phyloP scores from a whole-genome alignment of 768 basidiomycete species.

The Trametes punicea region DNA sequence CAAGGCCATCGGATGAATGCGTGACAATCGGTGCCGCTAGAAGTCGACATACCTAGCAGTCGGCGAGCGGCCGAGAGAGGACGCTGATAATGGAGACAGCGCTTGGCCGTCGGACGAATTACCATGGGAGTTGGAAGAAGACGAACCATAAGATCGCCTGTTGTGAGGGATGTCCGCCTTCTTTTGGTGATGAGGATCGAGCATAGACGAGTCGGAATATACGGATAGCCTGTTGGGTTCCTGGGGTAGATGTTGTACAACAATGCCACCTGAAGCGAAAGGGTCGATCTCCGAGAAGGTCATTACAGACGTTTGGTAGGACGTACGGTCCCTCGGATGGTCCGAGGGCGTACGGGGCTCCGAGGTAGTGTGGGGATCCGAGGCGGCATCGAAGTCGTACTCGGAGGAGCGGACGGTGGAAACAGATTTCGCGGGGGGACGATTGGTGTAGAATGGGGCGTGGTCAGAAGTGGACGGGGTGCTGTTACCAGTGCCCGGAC shows the following conservation, averaged over 20 bases:
- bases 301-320: conserved; percentile 50
- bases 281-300: conserved; percentile 65
- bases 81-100: conserved; percentile 10
- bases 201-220: conserved; percentile 49
- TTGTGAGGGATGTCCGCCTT: conserved; percentile 35
- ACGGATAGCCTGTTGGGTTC: conserved; percentile 51
- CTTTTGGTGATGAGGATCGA: conserved; percentile 42
- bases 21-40: neutral
- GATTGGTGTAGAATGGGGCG: conserved; percentile 28
- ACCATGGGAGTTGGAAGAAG: conserved; percentile 51
- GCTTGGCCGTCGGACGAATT: conserved; percentile 19
- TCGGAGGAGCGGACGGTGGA: conserved; percentile 55
- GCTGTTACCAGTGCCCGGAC: conserved; percentile 10
- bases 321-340: conserved; percentile 27
- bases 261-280: conserved; percentile 50
- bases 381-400: conserved; percentile 37
- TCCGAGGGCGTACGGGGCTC: conserved; percentile 57
- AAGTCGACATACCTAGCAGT: conserved; percentile 9
- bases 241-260: conserved; percentile 36
- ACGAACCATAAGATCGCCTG: conserved; percentile 54
- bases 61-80: conserved; percentile 12
- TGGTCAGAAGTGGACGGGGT: conserved; percentile 22
- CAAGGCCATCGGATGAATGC: neutral
- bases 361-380: conserved; percentile 28
- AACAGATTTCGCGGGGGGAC: conserved; percentile 52